Percentiles rank a stretch among this genome's conserved stretches.
These are phyloP conservation scores for Rhizophagus sp. DNA, from an alignment of 192 early-diverging fungal genomes.

Conservation along the genomic window DNA sequence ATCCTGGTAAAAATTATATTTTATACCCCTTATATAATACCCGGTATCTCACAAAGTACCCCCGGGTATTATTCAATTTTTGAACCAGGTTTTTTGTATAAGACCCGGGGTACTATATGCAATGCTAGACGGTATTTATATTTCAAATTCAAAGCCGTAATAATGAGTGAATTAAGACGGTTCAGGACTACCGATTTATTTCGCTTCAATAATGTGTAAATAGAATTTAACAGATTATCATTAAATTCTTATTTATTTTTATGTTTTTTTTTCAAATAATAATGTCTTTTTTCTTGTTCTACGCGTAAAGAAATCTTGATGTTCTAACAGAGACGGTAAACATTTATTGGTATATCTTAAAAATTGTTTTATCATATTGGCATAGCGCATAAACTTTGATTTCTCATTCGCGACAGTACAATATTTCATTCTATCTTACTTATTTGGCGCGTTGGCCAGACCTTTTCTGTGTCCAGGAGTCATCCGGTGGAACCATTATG, in stretches of 20 bases:
- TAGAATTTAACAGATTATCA: background rate
- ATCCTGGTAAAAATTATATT: too few species aligned
- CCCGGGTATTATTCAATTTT: too few species aligned
- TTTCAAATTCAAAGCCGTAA: background rate
- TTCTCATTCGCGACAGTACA: conserved; percentile 65
- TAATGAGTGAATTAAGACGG: conserved; percentile 45
- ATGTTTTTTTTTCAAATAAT: background rate
- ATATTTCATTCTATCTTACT: conserved; percentile 88
- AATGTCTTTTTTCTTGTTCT: background rate
- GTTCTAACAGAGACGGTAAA: conserved; percentile 89
- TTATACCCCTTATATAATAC: too few species aligned
- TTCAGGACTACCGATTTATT: conserved; percentile 93
- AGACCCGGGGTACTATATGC: too few species aligned
- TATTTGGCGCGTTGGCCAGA: conserved; percentile 96
- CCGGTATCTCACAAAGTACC: too few species aligned
- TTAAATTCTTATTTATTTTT: background rate
- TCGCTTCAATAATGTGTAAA: conserved; percentile 88
- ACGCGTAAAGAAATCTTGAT: conserved; percentile 76
- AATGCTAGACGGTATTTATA: too few species aligned
- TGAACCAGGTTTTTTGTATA: too few species aligned
- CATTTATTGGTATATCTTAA: background rate
- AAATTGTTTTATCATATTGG: background rate
- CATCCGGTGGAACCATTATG: conserved; percentile 71
- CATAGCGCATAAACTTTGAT: background rate
- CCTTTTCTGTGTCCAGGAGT: conserved; percentile 83